Base-by-base conservation (phyloP, 2,329 filamentous ascomycete species). In the Pseudogymnoascus sp. region DNA sequence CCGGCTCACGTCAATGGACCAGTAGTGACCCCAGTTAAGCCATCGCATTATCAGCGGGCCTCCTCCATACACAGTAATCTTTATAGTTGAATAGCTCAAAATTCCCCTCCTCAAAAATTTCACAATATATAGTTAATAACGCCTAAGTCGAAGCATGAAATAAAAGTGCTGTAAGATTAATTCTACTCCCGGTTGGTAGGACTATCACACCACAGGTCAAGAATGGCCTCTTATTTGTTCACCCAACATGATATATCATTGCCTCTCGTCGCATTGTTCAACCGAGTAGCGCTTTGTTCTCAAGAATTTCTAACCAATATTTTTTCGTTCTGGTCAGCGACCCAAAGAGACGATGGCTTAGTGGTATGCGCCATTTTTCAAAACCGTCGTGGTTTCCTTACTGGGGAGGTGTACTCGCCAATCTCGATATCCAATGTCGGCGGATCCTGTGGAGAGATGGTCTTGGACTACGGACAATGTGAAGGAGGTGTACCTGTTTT, bases 401-500 rank as follows among this genome's bases (percentile, higher is more conserved):
- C 13, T 26, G 42, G 42, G 42, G 14, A 14, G 13, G 42, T 47
- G 13, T 47, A 47, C 42, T n/a, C 42, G 13, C 42, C 42, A 8
- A 47, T 47, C 21, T 47, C 21, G 21, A 26, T 47, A 47, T 47
- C 21, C 21, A 47, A 21, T n/a, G 21, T 26, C 21, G 21, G 26
- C 21, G 21, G 26, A 47, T n/a, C 42, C 13, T 26, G 21, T 26
- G 13, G 42, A 14, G 65, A 67, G 38, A 67, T 70, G 5, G 62
- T 62, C 10, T 65, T 69, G 40, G 66, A 70, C 38, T 69, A 69
- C 56, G 64, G 47, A 40, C 42, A 61, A 31, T 65, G 65, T 40
- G 68, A 64, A 56, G 67, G 68, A 10, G 67, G 68, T 1, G 61
- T 69, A 24, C 67, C 67, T 5, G 65, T 68, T 47, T 61, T 69